Conservation (phyloP, 495 filamentous ascomycete species). For the Aspergillus sparsus region DNA sequence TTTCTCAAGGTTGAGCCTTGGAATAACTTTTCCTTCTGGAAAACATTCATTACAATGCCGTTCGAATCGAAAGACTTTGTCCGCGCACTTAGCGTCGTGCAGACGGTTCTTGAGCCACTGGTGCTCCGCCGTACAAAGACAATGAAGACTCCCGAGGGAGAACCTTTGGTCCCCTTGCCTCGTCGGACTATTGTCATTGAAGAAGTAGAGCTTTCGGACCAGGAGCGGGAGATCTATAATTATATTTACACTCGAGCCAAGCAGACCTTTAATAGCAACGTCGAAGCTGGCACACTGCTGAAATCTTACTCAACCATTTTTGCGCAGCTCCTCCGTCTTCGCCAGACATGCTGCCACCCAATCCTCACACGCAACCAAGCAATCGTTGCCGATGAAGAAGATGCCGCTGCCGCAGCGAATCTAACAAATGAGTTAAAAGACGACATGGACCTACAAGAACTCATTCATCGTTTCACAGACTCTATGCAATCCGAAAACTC, state of each 20-base stretch:
- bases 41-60: slow-evolving; percentile 95
- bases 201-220: slow-evolving; percentile 76
- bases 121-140: slow-evolving; percentile 96
- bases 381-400: slow-evolving; percentile 84
- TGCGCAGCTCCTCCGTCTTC: slow-evolving; percentile 90
- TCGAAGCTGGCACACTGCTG: slow-evolving; percentile 88
- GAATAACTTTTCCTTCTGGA: slow-evolving; percentile 98
- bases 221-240: slow-evolving; percentile 89
- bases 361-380: slow-evolving; percentile 80
- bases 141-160: slow-evolving; percentile 93
- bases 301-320: slow-evolving; percentile 96
- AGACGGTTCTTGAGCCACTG: slow-evolving; percentile 91
- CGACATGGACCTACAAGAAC: slow-evolving; percentile 89
- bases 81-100: slow-evolving; percentile 91
- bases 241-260: slow-evolving; percentile 83
- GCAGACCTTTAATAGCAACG: slow-evolving; percentile 76
- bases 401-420: slow-evolving; percentile 77
- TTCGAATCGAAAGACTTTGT: slow-evolving; percentile 95
- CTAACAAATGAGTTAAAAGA: slow-evolving; percentile 79
- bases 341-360: slow-evolving; percentile 94
- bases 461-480: slow-evolving; percentile 80
- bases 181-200: slow-evolving; percentile 78
- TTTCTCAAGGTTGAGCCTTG: slow-evolving; percentile 95
- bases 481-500: slow-evolving; percentile 60
- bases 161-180: slow-evolving; percentile 84